These are phyloP conservation scores for Russula brevipes DNA, from an alignment of 768 basidiomycete species.

Conservation along the genomic window DNA sequence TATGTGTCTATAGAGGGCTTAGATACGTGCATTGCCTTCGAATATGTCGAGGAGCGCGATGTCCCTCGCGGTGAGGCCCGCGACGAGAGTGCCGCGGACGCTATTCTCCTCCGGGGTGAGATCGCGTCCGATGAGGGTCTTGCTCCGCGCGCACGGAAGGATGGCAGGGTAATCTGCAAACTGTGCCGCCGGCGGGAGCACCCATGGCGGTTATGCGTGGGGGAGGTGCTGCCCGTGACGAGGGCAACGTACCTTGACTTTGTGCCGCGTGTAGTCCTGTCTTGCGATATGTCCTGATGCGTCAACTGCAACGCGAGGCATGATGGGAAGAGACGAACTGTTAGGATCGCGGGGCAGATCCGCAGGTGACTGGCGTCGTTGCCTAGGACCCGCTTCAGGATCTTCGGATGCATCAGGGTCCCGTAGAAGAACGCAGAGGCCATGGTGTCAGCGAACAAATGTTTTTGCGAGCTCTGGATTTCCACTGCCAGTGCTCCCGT, in stretches of 20 bases:
- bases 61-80: slow-evolving; percentile 62
- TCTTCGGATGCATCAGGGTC: slow-evolving; percentile 82
- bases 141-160: slow-evolving; percentile 51
- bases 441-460: slow-evolving; percentile 25
- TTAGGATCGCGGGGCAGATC: slow-evolving; percentile 68
- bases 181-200: slow-evolving; percentile 31
- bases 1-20: neutral
- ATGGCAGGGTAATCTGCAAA: slow-evolving; percentile 80
- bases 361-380: slow-evolving; percentile 59
- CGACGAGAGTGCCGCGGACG: slow-evolving; percentile 76
- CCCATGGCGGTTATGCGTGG: neutral
- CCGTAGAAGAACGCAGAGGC: slow-evolving; percentile 79
- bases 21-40: slow-evolving; percentile 63
- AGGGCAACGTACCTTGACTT: slow-evolving; percentile 51
- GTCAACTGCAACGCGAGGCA: neutral
- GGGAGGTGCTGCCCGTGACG: too few relatives aligned
- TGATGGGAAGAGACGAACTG: slow-evolving; percentile 41
- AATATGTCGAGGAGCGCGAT: slow-evolving; percentile 70
- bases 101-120: slow-evolving; percentile 56
- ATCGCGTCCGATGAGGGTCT: slow-evolving; percentile 34
- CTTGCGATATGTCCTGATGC: too few relatives aligned
- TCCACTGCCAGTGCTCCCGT: neutral
- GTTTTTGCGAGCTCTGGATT: neutral
- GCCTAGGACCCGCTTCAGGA: slow-evolving; percentile 70
- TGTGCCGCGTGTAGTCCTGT: slow-evolving; percentile 77